Conservation (phyloP, 139 green algal genomes). For the Chlorella sorokiniana region DNA sequence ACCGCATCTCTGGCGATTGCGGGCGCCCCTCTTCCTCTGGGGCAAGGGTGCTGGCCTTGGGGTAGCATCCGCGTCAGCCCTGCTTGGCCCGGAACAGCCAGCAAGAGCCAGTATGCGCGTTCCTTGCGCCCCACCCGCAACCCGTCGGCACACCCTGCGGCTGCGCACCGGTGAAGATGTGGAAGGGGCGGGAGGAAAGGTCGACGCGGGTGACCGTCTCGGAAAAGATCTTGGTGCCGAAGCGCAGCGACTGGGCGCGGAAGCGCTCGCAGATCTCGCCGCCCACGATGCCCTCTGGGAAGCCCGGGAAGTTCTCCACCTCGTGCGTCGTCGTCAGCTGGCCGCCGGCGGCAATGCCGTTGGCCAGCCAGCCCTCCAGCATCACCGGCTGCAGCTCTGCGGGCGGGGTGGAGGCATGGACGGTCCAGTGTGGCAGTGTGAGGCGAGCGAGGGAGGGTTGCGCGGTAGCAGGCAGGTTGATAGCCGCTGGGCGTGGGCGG, state of each 20-base stretch:
- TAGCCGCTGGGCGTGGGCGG: too few species aligned
- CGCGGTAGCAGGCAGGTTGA: too few species aligned
- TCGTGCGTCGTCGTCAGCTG: conserved; percentile 98
- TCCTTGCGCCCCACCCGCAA: too few species aligned
- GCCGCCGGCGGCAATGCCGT: conserved; percentile 88
- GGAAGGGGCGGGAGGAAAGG: conserved; percentile 69
- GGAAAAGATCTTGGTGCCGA: conserved; percentile 73
- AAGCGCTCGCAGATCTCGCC: conserved; percentile 77
- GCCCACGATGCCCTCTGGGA: conserved; percentile 95
- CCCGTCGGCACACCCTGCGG: too few species aligned
- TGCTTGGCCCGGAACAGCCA: too few species aligned
- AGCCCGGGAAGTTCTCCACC: conserved; percentile 95
- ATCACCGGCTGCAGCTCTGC: conserved; percentile 83
- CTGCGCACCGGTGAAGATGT: background rate
- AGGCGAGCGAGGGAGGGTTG: too few species aligned
- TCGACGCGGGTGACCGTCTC: conserved; percentile 86
- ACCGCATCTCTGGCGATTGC: too few species aligned
- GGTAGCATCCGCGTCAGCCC: too few species aligned
- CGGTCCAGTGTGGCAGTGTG: too few species aligned
- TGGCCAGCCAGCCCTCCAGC: conserved; percentile 88
- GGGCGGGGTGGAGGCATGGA: background rate
- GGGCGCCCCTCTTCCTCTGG: too few species aligned
- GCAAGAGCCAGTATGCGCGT: too few species aligned
- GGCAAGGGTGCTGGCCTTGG: too few species aligned
- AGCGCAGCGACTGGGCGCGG: conserved; percentile 67